phyloP scores from a whole-genome alignment of 2,329 filamentous ascomycete genomes.

The Colletotrichum shisoi region DNA sequence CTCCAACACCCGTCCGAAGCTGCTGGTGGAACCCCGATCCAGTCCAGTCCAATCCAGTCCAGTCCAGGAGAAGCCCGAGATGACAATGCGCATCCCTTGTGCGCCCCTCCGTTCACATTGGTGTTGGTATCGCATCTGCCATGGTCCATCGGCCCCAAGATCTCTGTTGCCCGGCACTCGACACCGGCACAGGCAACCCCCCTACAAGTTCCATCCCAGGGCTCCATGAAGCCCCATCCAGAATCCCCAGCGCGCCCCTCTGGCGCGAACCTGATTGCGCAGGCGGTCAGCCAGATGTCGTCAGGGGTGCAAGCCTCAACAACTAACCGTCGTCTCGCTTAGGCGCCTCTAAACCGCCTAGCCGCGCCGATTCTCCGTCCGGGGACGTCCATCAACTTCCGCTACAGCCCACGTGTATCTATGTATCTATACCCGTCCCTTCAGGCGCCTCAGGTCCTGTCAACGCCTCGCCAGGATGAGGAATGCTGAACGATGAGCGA shows the following conservation, averaged over 20 bases:
- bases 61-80: constrained; percentile 15
- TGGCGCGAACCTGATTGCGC: constrained; percentile 15
- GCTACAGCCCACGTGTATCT: background rate
- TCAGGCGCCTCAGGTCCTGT: constrained; percentile 11
- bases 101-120: background rate
- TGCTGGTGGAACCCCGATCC: constrained; percentile 11
- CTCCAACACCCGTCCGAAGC: constrained; percentile 34
- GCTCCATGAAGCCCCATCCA: constrained; percentile 18
- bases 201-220: background rate
- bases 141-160: constrained; percentile 23
- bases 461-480: constrained; percentile 16
- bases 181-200: constrained; percentile 8
- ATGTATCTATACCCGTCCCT: background rate
- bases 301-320: constrained; percentile 38
- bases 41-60: background rate
- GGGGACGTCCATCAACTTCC: constrained; percentile 32
- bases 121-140: constrained; percentile 27
- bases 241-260: constrained; percentile 16
- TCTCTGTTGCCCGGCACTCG: constrained; percentile 21
- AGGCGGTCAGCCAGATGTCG: constrained; percentile 31
- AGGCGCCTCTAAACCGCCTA: constrained; percentile 37
- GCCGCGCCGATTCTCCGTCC: constrained; percentile 36
- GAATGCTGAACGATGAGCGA: constrained; percentile 26
- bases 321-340: constrained; percentile 38
- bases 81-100: constrained; percentile 23